Percentiles rank a stretch among this genome's conserved stretches.
These are phyloP conservation scores for Quercus gilva DNA, from an alignment of 306 rosid genomes.

Conservation along the genomic window DNA sequence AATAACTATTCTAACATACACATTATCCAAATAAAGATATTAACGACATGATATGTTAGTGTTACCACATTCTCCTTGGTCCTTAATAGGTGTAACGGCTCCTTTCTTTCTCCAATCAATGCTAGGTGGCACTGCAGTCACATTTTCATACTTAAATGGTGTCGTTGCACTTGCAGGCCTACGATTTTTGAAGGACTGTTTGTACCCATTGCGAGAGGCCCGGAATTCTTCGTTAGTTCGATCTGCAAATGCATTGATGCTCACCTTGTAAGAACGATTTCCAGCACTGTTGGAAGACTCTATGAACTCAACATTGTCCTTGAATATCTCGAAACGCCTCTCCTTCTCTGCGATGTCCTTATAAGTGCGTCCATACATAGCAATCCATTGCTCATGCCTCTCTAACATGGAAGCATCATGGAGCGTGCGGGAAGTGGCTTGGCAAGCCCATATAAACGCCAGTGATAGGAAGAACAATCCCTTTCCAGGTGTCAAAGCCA, in stretches of 20 bases:
- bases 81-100: constrained; percentile 37
- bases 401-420: constrained; percentile 18
- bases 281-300: constrained; percentile 32
- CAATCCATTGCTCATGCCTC: constrained; percentile 38
- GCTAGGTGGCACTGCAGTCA: constrained; percentile 11
- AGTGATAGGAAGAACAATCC: neutral
- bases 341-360: constrained; percentile 23
- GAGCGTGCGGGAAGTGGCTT: constrained; percentile 21
- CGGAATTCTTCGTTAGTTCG: constrained; percentile 38
- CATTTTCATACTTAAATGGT: constrained; percentile 14
- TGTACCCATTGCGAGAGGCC: constrained; percentile 30
- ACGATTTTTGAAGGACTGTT: neutral
- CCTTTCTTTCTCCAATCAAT: constrained; percentile 40
- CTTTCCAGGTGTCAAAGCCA: constrained; percentile 14
- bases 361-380: constrained; percentile 11
- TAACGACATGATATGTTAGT: neutral
- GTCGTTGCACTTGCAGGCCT: neutral
- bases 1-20: too few species aligned
- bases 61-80: constrained; percentile 38
- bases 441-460: constrained; percentile 17
- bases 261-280: constrained; percentile 32
- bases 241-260: constrained; percentile 35
- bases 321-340: constrained; percentile 29
- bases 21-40: too few species aligned
- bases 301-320: constrained; percentile 24